Base-by-base conservation (phyloP, 78 protist genomes). In the Creolimax fragrantissima region DNA sequence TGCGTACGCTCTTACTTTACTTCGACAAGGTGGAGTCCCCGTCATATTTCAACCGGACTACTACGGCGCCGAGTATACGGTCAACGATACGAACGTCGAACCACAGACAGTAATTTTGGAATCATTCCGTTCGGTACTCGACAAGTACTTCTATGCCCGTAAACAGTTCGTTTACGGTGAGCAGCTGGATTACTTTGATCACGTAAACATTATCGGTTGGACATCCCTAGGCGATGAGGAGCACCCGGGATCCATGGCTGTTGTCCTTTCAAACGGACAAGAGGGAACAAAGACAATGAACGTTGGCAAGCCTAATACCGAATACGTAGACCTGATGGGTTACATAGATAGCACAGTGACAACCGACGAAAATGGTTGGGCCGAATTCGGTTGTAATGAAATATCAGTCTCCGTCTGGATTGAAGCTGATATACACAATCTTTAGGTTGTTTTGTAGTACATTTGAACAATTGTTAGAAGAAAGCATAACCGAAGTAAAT, bases 1-100 rank as follows among this genome's bases (percentile, higher is more conserved):
- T 32, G 92, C 92, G 41, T 90, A 90, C 37, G 85, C 92, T 43
- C 44, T 90, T 41, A 90, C 81, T 11, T 45, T 90, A 43, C 67
- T 90, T 36, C 89, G 92, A 5, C 11, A 41, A 6, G 91, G 41
- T n/a, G 91, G 91, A 11, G 11, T n/a, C 24, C 88, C 88, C 35
- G 11, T 17, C 45, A 24, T 84, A 24, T 84, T 84, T 24, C 39
- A 84, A 24, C 39, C 88, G 24, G 88, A 84, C 45, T 84, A 84
- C 24, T 32, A 84, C 45, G 88, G 88, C 2, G 45, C 88, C 85
- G 45, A 37, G 24, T 84, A 84, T 41, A 24, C 11, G 45, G 88
- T n/a, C 88, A 41, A 42, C 35, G 88, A 32, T 24, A n/a, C n/a
- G n/a, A n/a, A n/a, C n/a, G n/a, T n/a, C n/a, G n/a, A n/a, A n/a